Percentiles rank a stretch among this genome's conserved stretches.
phyloP scores from a whole-genome alignment of 1,284 basidiomycete genomes.

The Ceratobasidium sp. region DNA sequence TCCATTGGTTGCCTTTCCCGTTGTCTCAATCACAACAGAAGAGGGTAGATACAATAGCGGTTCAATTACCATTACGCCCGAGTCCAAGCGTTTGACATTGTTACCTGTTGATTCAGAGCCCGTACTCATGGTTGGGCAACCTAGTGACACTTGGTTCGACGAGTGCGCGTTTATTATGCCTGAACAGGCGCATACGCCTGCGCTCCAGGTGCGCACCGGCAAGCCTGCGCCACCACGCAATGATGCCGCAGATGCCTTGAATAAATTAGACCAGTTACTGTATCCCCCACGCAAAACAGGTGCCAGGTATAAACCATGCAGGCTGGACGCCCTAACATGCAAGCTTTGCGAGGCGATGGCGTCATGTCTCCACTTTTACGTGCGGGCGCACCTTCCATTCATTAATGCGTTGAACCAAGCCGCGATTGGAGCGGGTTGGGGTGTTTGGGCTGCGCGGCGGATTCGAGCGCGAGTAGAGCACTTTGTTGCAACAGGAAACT shows the following conservation, averaged over 20 bases:
- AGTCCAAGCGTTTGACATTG: too few relatives aligned
- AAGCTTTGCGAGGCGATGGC: neutral
- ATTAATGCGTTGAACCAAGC: neutral
- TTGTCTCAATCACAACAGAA: too few relatives aligned
- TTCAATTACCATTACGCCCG: too few relatives aligned
- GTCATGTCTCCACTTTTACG: slow-evolving; percentile 2
- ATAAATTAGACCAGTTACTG: neutral
- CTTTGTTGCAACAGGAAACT: neutral
- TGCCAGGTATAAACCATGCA: neutral
- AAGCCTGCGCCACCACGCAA: neutral
- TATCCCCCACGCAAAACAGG: neutral
- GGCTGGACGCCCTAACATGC: neutral
- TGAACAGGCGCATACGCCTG: too few relatives aligned
- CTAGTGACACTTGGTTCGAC: too few relatives aligned
- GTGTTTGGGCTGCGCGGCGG: neutral
- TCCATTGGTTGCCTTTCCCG: too few relatives aligned
- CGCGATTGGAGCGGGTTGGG: neutral
- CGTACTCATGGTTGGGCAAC: too few relatives aligned
- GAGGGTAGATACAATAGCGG: too few relatives aligned
- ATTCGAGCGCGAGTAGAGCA: neutral
- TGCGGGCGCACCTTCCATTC: neutral
- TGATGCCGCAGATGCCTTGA: neutral
- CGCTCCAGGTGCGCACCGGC: too few relatives aligned
- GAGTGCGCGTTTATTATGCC: too few relatives aligned
- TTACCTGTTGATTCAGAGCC: too few relatives aligned